Base-by-base conservation (phyloP, 352 stramenopile species). In the Phytophthora megakarya region DNA sequence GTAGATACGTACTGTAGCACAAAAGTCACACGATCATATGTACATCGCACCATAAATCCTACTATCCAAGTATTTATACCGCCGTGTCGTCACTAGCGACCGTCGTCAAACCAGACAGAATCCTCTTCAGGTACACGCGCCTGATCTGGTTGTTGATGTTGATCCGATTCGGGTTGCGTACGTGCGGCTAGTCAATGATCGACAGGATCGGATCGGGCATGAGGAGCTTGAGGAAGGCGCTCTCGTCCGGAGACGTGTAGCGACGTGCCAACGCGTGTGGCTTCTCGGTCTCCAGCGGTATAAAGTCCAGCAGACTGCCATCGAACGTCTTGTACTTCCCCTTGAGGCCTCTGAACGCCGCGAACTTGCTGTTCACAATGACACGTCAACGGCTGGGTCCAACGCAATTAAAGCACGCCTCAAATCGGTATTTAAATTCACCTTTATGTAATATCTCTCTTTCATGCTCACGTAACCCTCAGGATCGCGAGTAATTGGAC, bases 81-180 rank as follows among this genome's bases (percentile, higher is more conserved):
- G 80, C 81, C 1, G 87, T 91, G 37, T 80, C 71, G 67, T 99
- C 97, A 61, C 98, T 97, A 37, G 85, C 88, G 16, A 80, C 65
- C 3, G 81, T 78, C 3, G 88, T 93, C 47, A 98, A 90, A 30
- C 89, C 84, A 0, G 96, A 95, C 4, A 99, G 77, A 49, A 99
- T 96, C 48, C 98, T 92, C 26, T 97, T 79, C 21, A 98, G 73
- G 75, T 99, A 99, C 56, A 98, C 96, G 64, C 88, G 87, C 70
- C 98, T 94, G 62, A 99, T 92, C 64, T 98, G 89, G 67, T 95
- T 80, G 75, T 99, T 99, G 66, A 99, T 98, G 83, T 99, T 99
- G 70, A 99, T 95, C 48, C 88, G 73, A 66, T 98, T 98, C 26
- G 95, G 91, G 55, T 94, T 90, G 26, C 99, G 84, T 9, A 99